These are phyloP conservation scores for Biscutella auriculata DNA, from an alignment of 441 rosid genomes.

Conservation along the genomic window DNA sequence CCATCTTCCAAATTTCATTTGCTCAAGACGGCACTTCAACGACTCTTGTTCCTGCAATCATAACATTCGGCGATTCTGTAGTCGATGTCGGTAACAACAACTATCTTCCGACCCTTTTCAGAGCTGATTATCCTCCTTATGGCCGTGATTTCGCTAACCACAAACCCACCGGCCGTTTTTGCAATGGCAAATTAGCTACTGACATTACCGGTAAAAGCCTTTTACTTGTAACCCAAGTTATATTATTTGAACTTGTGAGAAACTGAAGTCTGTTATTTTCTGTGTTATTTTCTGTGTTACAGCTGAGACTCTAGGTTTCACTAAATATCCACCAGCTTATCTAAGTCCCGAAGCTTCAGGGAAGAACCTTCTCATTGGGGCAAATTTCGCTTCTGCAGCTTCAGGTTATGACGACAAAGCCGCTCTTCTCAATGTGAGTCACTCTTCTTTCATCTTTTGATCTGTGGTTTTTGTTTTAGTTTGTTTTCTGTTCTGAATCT, in stretches of 20 bases:
- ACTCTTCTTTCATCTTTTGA: neutral
- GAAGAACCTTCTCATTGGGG: slow-evolving; percentile 72
- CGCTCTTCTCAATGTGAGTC: slow-evolving; percentile 46
- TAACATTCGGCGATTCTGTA: slow-evolving; percentile 73
- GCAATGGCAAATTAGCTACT: slow-evolving; percentile 82
- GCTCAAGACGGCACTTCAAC: slow-evolving; percentile 42
- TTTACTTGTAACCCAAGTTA: too few relatives aligned
- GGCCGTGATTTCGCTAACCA: slow-evolving; percentile 74
- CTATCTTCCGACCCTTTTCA: slow-evolving; percentile 63
- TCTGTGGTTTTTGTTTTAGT: neutral
- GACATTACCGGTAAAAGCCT: slow-evolving; percentile 86
- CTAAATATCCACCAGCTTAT: slow-evolving; percentile 59
- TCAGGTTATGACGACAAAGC: slow-evolving; percentile 80
- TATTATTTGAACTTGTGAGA: too few relatives aligned
- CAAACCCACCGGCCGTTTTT: slow-evolving; percentile 75
- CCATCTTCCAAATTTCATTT: slow-evolving; percentile 8
- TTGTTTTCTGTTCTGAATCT: neutral
- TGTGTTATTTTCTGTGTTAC: slow-evolving; percentile 11
- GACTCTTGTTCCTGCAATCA: slow-evolving; percentile 60
- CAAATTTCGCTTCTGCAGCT: slow-evolving; percentile 90
- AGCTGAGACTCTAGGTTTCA: slow-evolving; percentile 82
- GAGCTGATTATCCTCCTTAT: slow-evolving; percentile 79
- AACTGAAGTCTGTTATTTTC: too few relatives aligned
- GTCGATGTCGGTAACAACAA: slow-evolving; percentile 86
- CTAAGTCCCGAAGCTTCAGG: slow-evolving; percentile 85